Evolutionary conservation across 2,329 filamentous ascomycete species (phyloP), one percentile per base, ranked within the genome.

Genomic region (Paracamarosporium sp.): DNA sequence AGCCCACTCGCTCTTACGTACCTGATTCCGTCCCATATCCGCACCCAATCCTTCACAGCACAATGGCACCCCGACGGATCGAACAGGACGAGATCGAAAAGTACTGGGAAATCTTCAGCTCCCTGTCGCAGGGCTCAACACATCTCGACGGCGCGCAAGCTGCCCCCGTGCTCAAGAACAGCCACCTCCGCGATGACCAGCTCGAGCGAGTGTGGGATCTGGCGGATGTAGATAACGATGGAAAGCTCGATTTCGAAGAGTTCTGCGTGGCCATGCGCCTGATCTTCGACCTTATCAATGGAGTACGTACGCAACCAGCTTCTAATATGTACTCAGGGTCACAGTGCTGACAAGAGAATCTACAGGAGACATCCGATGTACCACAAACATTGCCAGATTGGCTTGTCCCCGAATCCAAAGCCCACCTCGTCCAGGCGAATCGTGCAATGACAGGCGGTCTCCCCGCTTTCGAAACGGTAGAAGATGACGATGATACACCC

Each of bases 181-280:
- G 86, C 63, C 87, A 88, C 68, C 81, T 92, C 61, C 83, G 86
- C 62, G 88, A 91, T 76, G 87, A 89, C 72, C 94, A 99, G 80
- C 88, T 99, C n/a, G 95, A 98, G 81, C 87, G 89, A 69, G 92
- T 99, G 62, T 99, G 95, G 95, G 95, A 99, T 73, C 85, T 99
- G 62, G 92, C 95, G 57, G 95, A 99, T 76, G 92, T 99, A 60
- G 95, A 99, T 79, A 93, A 93, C 69, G 95, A 99, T 81, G 95
- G 95, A 62, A 96, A 96, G 78, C 84, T 99, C 53, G 95, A 99
- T 80, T 99, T 99, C 81, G 95, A 99, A 81, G 95, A 99, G 83
- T 99, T 99, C 78, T 99, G 95, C 78, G 95, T 99, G 57, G 95
- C 93, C 36, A 99, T 99, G 95, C 88, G 95, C 72, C 82, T 99